Conservation (phyloP, 495 filamentous ascomycete species). For the Aspergillus avenaceus region DNA sequence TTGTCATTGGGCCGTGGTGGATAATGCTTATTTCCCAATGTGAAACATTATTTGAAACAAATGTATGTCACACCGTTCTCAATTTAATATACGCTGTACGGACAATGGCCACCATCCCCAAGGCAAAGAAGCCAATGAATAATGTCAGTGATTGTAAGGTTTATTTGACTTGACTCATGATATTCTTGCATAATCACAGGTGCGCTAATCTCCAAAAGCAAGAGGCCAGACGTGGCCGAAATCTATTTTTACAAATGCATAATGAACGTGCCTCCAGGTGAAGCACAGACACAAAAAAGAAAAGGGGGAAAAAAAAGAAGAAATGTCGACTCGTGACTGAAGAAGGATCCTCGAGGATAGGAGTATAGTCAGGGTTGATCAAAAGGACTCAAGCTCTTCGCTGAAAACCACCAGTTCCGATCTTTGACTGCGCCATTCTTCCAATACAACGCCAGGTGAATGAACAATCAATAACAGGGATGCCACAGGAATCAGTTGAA, state of each 20-base stretch:
- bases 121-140: neutral
- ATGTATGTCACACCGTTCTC: neutral
- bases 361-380: slow-evolving; percentile 2
- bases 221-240: slow-evolving; percentile 27
- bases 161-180: slow-evolving; percentile 30
- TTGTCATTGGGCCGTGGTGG: neutral
- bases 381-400: slow-evolving; percentile 13
- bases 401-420: slow-evolving; percentile 20
- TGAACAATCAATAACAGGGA: slow-evolving; percentile 18
- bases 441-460: slow-evolving; percentile 26
- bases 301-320: neutral
- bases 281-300: slow-evolving; percentile 1
- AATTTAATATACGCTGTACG: too few relatives aligned
- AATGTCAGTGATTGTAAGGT: neutral
- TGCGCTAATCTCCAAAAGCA: slow-evolving; percentile 40
- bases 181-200: slow-evolving; percentile 39
- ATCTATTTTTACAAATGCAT: slow-evolving; percentile 46
- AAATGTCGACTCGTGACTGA: slow-evolving; percentile 9
- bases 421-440: slow-evolving; percentile 21
- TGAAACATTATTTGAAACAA: slow-evolving; percentile 5
- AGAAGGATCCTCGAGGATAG: neutral
- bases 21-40: neutral
- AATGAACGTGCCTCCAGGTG: slow-evolving; percentile 16
- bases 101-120: too few relatives aligned
- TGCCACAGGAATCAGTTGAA: slow-evolving; percentile 6